These are phyloP conservation scores for Pseudozyma tsukubaensis DNA, from an alignment of 1,284 basidiomycete species.

Conservation along the genomic window DNA sequence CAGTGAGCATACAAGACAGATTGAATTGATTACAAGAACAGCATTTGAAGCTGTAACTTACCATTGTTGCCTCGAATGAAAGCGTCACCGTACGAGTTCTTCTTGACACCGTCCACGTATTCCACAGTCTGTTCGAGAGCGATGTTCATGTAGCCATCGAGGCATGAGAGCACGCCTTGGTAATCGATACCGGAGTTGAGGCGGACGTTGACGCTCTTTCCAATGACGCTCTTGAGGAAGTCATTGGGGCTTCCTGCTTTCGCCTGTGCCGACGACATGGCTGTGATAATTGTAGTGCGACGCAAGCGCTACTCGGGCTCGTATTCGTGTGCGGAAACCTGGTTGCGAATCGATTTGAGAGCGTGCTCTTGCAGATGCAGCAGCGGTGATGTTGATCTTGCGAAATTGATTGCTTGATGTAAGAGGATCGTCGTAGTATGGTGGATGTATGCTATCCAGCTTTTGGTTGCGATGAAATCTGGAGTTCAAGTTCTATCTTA, in stretches of 20 bases:
- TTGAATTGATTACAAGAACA: not conserved
- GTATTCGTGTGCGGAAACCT: not conserved
- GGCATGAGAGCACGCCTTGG: conserved; percentile 89
- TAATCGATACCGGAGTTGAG: conserved; percentile 97
- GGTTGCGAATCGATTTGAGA: not conserved
- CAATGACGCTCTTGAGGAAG: conserved; percentile 77
- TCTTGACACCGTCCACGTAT: conserved; percentile 85
- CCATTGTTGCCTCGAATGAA: conserved; percentile 98
- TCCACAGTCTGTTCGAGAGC: conserved; percentile 97
- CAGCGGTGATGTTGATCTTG: no score
- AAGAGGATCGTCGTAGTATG: conserved; percentile 12
- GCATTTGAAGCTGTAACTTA: conserved; percentile 70
- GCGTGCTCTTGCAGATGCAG: not conserved
- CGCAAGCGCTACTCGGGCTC: not conserved
- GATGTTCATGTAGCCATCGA: conserved; percentile 96
- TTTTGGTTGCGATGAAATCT: conserved; percentile 5
- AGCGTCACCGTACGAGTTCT: conserved; percentile 90
- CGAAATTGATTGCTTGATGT: not conserved
- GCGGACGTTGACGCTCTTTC: conserved; percentile 91
- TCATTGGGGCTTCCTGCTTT: conserved; percentile 63
- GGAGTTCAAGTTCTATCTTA: not conserved
- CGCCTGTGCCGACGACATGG: conserved; percentile 34
- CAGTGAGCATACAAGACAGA: conserved; percentile 12
- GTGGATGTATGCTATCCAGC: conserved; percentile 26
- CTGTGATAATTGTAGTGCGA: not conserved